These are phyloP conservation scores for Hsuehochloa calcarea DNA, from an alignment of 176 grass and related monocot genomes.

Conservation along the genomic window DNA sequence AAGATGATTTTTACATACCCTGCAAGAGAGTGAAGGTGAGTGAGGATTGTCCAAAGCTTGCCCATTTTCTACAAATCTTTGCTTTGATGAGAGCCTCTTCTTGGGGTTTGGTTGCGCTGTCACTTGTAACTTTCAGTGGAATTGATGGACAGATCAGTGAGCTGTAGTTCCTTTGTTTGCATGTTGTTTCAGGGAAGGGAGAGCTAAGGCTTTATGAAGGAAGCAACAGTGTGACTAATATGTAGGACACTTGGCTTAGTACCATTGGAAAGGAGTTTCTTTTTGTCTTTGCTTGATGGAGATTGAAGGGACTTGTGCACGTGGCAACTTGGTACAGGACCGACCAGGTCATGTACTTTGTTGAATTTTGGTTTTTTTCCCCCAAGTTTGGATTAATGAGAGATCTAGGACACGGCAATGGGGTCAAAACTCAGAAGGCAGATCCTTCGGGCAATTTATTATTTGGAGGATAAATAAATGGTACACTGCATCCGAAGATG, in stretches of 20 bases:
- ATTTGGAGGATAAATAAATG: background rate
- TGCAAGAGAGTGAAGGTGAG: slow-evolving; percentile 63
- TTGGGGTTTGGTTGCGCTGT: background rate
- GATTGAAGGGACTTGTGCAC: background rate
- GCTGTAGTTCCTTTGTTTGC: background rate
- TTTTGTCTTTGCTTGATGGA: background rate
- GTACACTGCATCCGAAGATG: too few species aligned
- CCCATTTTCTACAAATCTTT: slow-evolving; percentile 32
- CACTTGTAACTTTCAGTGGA: background rate
- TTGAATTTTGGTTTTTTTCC: background rate
- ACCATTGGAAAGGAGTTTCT: background rate
- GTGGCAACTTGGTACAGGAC: slow-evolving; percentile 37
- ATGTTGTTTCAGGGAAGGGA: background rate
- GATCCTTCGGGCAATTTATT: background rate
- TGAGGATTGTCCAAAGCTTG: slow-evolving; percentile 54
- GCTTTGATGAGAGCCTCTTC: background rate
- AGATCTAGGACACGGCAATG: slow-evolving; percentile 3
- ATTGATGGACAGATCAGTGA: background rate
- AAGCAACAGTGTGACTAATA: background rate
- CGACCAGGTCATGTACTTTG: slow-evolving; percentile 35
- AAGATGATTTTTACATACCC: slow-evolving; percentile 36
- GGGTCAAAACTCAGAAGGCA: slow-evolving; percentile 6
- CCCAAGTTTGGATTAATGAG: background rate
- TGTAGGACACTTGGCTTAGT: slow-evolving; percentile 4
- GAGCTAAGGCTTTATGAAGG: slow-evolving; percentile 4